These are phyloP conservation scores for Basidiobolus meristosporus DNA, from an alignment of 371 early-diverging fungal species.

Conservation along the genomic window DNA sequence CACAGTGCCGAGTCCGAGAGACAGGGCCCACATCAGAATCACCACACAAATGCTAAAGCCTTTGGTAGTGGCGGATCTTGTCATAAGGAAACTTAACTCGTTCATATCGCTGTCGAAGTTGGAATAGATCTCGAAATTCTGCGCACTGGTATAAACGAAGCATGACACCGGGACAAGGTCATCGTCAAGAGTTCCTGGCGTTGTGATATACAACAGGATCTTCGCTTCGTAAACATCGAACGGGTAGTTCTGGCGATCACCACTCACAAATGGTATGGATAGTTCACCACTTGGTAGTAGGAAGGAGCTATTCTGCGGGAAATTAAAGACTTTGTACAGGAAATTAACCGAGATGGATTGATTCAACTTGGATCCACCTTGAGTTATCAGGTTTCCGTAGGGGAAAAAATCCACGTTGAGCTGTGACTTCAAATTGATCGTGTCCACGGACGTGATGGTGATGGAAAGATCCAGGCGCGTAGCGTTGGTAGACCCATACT, in stretches of 20 bases:
- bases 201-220: not conserved
- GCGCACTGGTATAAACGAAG: too few relatives aligned
- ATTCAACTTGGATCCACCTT: constrained; percentile 8
- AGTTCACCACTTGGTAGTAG: constrained; percentile 4
- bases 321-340: not conserved
- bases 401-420: constrained; percentile 11
- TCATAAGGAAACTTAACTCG: not conserved
- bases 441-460: constrained; percentile 10
- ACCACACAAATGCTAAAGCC: constrained; percentile 12
- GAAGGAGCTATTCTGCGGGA: not conserved
- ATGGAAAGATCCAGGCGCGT: constrained; percentile 9
- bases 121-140: too few relatives aligned
- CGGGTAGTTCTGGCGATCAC: constrained; percentile 12
- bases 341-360: constrained; percentile 2
- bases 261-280: constrained; percentile 12
- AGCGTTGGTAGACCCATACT: constrained; percentile 8
- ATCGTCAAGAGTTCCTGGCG: not conserved
- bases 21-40: constrained; percentile 18
- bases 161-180: not conserved
- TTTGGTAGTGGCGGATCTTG: constrained; percentile 9
- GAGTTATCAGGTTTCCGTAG: constrained; percentile 8
- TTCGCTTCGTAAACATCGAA: constrained; percentile 8
- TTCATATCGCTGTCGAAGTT: not conserved
- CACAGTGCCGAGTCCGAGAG: constrained; percentile 11
- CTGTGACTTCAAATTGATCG: constrained; percentile 11